Conservation (phyloP, 164 flowering plant species). For the Tinospora cordifolia region DNA sequence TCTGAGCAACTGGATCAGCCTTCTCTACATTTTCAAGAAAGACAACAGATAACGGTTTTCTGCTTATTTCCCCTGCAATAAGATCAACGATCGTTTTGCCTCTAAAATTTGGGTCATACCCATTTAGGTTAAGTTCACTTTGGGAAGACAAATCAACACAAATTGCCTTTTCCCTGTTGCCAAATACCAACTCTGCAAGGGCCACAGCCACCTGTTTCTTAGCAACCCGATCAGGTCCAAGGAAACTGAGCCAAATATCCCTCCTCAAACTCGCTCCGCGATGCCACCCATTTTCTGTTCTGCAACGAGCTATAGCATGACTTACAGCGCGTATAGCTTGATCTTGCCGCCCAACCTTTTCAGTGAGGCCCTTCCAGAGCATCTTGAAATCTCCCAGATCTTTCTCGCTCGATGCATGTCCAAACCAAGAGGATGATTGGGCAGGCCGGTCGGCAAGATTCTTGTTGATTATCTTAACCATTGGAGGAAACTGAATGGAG, state of each 20-base stretch:
- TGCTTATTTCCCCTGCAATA: slow-evolving; percentile 52
- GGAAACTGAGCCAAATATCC: slow-evolving; percentile 67
- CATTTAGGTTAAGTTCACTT: slow-evolving; percentile 23
- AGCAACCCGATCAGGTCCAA: slow-evolving; percentile 59
- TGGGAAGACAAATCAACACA: slow-evolving; percentile 44
- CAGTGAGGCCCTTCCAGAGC: slow-evolving; percentile 38
- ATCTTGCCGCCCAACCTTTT: slow-evolving; percentile 53
- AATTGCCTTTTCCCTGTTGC: slow-evolving; percentile 41
- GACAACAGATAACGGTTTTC: slow-evolving; percentile 61
- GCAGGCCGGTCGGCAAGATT: slow-evolving; percentile 16
- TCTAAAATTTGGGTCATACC: slow-evolving; percentile 36
- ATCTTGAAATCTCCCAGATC: slow-evolving; percentile 46
- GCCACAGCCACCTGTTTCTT: slow-evolving; percentile 62
- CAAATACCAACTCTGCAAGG: slow-evolving; percentile 63
- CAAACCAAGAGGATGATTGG: slow-evolving; percentile 29
- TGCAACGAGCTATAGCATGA: slow-evolving; percentile 36
- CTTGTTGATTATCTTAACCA: slow-evolving; percentile 15
- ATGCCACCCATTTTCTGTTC: slow-evolving; percentile 29
- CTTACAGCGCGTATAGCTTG: slow-evolving; percentile 50
- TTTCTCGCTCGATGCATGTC: slow-evolving; percentile 18
- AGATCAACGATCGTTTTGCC: slow-evolving; percentile 68
- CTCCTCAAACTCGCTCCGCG: slow-evolving; percentile 36
- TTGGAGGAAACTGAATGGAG: slow-evolving; percentile 20
- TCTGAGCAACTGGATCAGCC: slow-evolving; percentile 55
- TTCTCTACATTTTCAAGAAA: slow-evolving; percentile 74